phyloP scores from a whole-genome alignment of 352 stramenopile species.

The Saprolegnia diclina region DNA sequence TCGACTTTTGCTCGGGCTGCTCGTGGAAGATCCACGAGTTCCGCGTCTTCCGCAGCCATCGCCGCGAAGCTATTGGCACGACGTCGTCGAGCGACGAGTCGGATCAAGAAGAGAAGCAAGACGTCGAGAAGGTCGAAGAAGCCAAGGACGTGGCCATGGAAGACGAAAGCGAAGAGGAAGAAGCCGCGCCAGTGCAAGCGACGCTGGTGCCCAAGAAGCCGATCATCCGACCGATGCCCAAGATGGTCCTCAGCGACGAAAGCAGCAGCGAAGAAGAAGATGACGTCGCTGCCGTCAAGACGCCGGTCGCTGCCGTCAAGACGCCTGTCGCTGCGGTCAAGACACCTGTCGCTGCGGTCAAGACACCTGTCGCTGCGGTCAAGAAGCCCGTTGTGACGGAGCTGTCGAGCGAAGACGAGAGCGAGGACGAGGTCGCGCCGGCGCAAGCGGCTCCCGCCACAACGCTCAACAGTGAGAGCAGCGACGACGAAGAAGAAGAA shows the following conservation, averaged over 20 bases:
- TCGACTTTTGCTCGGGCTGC: constrained; percentile 24
- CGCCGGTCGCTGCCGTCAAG: neutral
- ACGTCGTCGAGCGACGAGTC: neutral
- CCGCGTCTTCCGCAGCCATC: constrained; percentile 23
- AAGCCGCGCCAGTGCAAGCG: neutral
- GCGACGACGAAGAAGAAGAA: constrained; percentile 11
- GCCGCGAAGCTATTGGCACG: constrained; percentile 11
- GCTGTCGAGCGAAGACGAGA: too few relatives aligned
- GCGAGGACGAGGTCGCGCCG: neutral
- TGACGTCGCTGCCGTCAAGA: neutral
- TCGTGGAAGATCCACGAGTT: constrained; percentile 26
- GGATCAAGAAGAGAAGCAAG: too few relatives aligned
- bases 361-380: too few relatives aligned
- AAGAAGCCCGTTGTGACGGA: too few relatives aligned
- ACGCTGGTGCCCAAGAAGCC: neutral
- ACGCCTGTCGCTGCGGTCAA: neutral
- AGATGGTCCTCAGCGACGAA: constrained; percentile 11
- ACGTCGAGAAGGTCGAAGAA: neutral
- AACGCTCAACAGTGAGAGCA: neutral
- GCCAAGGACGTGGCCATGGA: neutral
- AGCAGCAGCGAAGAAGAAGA: constrained; percentile 4
- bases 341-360: too few relatives aligned
- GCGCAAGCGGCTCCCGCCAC: neutral
- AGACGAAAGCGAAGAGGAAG: constrained; percentile 2
- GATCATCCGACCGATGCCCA: neutral